phyloP scores from a whole-genome alignment of 164 flowering plant genomes.

The Magnolia changhungtana region DNA sequence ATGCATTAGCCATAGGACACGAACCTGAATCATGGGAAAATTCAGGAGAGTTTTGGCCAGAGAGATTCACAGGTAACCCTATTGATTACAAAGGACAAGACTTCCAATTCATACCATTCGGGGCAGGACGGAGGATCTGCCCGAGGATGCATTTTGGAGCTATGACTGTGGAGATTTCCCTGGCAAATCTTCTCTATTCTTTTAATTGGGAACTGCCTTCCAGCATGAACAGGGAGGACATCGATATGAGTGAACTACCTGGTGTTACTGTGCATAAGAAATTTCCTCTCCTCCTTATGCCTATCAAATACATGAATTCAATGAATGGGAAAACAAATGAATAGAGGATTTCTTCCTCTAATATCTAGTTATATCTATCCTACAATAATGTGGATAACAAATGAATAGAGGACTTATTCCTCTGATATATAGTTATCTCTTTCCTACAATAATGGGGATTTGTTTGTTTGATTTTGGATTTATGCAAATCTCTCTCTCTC shows the following conservation, averaged over 20 bases:
- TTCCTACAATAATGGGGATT: too few relatives aligned
- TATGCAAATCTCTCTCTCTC: not conserved
- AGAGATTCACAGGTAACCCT: constrained; percentile 20
- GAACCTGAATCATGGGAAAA: constrained; percentile 23
- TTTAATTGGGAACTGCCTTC: constrained; percentile 48
- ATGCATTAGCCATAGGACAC: constrained; percentile 25
- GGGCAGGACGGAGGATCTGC: too few relatives aligned
- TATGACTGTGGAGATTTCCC: constrained; percentile 19
- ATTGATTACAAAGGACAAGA: constrained; percentile 30
- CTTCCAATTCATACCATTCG: constrained; percentile 3
- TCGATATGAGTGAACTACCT: constrained; percentile 37
- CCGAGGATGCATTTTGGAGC: not conserved
- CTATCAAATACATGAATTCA: not conserved
- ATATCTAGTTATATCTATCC: too few relatives aligned
- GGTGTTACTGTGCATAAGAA: constrained; percentile 32
- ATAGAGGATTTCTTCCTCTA: too few relatives aligned
- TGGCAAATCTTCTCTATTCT: constrained; percentile 40
- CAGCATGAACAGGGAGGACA: constrained; percentile 32
- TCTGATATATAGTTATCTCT: too few relatives aligned
- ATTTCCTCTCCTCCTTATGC: constrained; percentile 6
- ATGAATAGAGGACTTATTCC: too few relatives aligned
- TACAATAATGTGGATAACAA: too few relatives aligned
- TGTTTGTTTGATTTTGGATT: too few relatives aligned
- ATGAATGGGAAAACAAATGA: too few relatives aligned
- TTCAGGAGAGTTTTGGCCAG: constrained; percentile 27